Evolutionary conservation across 31 red algal genomes (phyloP).

Genomic region (Asparagopsis taxiformis): DNA sequence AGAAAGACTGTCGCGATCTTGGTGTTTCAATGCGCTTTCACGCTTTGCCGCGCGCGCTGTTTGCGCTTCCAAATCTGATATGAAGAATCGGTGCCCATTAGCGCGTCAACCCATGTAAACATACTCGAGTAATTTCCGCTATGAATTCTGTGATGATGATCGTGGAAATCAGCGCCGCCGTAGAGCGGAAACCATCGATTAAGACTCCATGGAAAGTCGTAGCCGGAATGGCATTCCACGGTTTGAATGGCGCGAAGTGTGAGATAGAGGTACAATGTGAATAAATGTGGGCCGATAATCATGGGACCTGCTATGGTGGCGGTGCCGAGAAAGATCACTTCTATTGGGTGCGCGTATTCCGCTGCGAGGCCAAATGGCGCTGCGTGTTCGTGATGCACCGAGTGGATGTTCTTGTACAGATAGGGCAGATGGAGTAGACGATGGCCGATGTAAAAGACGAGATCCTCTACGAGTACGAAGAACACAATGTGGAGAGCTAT

Average conservation of each 20-base stretch:
- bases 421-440: constrained; percentile 82
- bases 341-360: constrained; percentile 94
- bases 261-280: constrained; percentile 90
- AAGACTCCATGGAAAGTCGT: constrained; percentile 88
- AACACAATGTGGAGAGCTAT: constrained; percentile 67
- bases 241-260: constrained; percentile 84
- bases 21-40: no score
- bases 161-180: constrained; percentile 88
- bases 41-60: no score
- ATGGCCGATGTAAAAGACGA: constrained; percentile 97
- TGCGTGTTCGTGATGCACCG: constrained; percentile 85
- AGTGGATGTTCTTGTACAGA: constrained; percentile 87
- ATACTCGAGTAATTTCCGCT: constrained; percentile 89
- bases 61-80: constrained; percentile 48
- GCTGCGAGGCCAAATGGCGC: constrained; percentile 93
- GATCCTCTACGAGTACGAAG: constrained; percentile 92
- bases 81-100: constrained; percentile 77
- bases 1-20: no score
- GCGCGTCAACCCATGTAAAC: constrained; percentile 76
- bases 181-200: constrained; percentile 84
- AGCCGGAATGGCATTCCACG: constrained; percentile 92
- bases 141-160: constrained; percentile 90
- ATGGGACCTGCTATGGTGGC: constrained; percentile 80
- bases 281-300: constrained; percentile 79
- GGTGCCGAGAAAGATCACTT: constrained; percentile 87